Evolutionary conservation across 176 grass and related monocot genomes (phyloP), one percentile per base, ranked within the genome.

Genomic region (Saccharum spontaneum): DNA sequence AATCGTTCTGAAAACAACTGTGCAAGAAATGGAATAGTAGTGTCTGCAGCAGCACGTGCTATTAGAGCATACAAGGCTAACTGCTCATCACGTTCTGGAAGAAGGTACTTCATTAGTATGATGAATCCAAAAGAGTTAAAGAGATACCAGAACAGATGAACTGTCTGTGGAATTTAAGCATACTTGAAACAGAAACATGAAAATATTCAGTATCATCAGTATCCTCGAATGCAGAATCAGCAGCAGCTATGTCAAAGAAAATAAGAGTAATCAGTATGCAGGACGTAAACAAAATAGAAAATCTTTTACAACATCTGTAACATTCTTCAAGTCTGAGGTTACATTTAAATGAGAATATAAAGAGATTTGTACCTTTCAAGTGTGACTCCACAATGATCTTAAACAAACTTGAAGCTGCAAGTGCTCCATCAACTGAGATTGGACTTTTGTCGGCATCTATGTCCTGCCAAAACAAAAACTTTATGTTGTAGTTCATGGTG

Each of bases 161-260:
- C 49, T 71, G 66, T 85, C 22, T 18, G 71, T 61, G 55, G 59
- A 65, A 89, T 75, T 70, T 74, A 17, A 88, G 82, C 95, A 82
- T 95, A 98, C 96, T 98, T 81, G 96, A 95, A 67, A 98, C 85
- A 89, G 96, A 98, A 83, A 90, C 96, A 92, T 98, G 96, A 84
- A 98, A 95, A 84, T 98, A 98, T 71, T 98, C 93, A 7, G 86
- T 89, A 69, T 95, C 83, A 78, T 91, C 88, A 55, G 87, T 61
- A 89, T 98, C 96, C 88, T 95, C 96, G 37, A 92, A 95, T 63
- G 93, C 96, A 88, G 96, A 95, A 83, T 95, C 93, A 85, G 93
- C 91, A 89, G 96, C 96, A 90, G 96, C 96, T 98, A 84, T 63
- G 46, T 49, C 46, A 93, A 81, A 64, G 68, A 91, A 91, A 87